These are phyloP conservation scores for Cryptococcus sp. DNA, from an alignment of 1,284 basidiomycete species.

Conservation along the genomic window DNA sequence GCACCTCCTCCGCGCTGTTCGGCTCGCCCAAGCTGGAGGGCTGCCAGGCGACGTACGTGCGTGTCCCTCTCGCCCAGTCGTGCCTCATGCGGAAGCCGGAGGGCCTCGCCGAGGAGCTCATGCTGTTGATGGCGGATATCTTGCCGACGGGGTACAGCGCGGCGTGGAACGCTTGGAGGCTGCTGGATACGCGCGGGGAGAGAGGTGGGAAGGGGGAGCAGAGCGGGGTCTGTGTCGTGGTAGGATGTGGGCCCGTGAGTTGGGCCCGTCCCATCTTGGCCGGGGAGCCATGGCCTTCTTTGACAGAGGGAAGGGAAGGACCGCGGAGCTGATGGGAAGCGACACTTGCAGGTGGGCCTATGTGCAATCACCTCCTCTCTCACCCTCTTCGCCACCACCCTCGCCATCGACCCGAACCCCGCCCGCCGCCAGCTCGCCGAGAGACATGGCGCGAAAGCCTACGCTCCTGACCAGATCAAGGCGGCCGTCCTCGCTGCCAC, in stretches of 20 bases:
- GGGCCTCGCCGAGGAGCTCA: conserved; percentile 45
- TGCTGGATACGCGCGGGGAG: conserved; percentile 36
- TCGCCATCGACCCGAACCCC: conserved; percentile 36
- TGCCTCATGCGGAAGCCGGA: conserved; percentile 49
- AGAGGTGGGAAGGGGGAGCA: conserved; percentile 29
- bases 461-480: conserved; percentile 29
- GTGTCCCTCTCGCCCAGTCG: conserved; percentile 59
- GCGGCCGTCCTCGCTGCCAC: conserved; percentile 34
- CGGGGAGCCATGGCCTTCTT: too few relatives aligned
- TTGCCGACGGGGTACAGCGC: conserved; percentile 52
- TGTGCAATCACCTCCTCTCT: conserved; percentile 50
- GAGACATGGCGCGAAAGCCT: conserved; percentile 48
- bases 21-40: conserved; percentile 71
- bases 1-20: conserved; percentile 64
- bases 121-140: conserved; percentile 52
- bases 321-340: not conserved
- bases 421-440: conserved; percentile 29
- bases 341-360: conserved; percentile 33
- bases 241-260: conserved; percentile 54
- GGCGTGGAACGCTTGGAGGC: conserved; percentile 47
- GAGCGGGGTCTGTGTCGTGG: conserved; percentile 45
- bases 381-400: conserved; percentile 46
- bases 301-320: too few relatives aligned
- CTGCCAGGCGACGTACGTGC: conserved; percentile 81
- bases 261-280: not conserved